Conservation (phyloP, 2,329 filamentous ascomycete species). For the Elsinoe ampelina region DNA sequence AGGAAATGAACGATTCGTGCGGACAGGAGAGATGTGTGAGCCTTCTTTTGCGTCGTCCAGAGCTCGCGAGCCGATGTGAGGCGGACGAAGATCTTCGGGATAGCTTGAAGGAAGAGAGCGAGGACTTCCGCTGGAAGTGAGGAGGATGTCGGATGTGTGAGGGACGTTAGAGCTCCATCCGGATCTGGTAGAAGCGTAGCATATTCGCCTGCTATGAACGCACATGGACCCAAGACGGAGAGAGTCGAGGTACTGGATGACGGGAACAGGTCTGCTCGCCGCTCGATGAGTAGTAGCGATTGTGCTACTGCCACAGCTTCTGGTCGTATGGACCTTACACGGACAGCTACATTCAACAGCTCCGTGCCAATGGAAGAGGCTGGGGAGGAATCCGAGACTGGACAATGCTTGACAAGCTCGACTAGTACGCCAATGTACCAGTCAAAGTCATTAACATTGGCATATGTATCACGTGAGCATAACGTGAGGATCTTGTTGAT, state of each 20-base stretch:
- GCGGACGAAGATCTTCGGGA: constrained; percentile 72
- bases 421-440: constrained; percentile 93
- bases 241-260: constrained; percentile 40
- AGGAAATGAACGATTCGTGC: constrained; percentile 73
- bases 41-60: constrained; percentile 68
- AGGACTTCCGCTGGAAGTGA: constrained; percentile 56
- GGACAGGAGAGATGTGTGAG: constrained; percentile 65
- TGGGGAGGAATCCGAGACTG: constrained; percentile 31
- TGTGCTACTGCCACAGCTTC: constrained; percentile 80
- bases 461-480: constrained; percentile 83
- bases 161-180: constrained; percentile 60
- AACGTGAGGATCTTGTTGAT: constrained; percentile 77
- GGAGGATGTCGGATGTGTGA: constrained; percentile 58
- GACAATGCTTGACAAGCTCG: constrained; percentile 66
- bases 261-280: constrained; percentile 48
- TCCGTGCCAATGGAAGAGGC: constrained; percentile 61
- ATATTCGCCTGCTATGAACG: constrained; percentile 87
- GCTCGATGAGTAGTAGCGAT: constrained; percentile 57
- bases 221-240: constrained; percentile 63
- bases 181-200: constrained; percentile 60
- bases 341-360: constrained; percentile 80
- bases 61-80: constrained; percentile 55
- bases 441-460: constrained; percentile 80
- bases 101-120: constrained; percentile 72
- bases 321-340: constrained; percentile 72